phyloP scores from a whole-genome alignment of 768 basidiomycete genomes.

The Amanita phalloides region DNA sequence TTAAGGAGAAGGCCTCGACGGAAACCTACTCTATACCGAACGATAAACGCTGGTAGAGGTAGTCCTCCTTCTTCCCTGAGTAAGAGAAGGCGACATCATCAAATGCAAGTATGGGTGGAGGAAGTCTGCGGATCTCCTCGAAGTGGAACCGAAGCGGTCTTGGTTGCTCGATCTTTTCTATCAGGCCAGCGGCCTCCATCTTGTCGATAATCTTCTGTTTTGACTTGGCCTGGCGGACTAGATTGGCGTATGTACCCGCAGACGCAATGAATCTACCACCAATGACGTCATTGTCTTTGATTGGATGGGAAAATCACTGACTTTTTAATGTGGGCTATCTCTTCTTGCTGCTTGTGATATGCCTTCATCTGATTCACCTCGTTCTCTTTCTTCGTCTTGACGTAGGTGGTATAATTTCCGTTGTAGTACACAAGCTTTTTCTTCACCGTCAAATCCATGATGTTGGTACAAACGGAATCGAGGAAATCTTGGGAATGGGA shows the following conservation, averaged over 20 bases:
- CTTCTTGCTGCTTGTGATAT: constrained; percentile 96
- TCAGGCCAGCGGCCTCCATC: constrained; percentile 98
- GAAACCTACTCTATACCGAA: constrained; percentile 53
- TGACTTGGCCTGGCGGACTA: constrained; percentile 97
- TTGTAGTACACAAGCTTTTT: constrained; percentile 93
- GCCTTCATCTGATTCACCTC: constrained; percentile 99
- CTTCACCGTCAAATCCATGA: constrained; percentile 90
- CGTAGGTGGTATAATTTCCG: constrained; percentile 96
- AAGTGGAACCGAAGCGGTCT: constrained; percentile 83
- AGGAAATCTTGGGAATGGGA: constrained; percentile 99
- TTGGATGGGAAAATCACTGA: constrained; percentile 20
- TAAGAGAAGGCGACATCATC: constrained; percentile 92
- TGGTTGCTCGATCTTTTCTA: constrained; percentile 79
- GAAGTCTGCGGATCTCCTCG: constrained; percentile 87
- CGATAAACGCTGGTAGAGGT: constrained; percentile 79
- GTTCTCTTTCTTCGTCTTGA: constrained; percentile 93
- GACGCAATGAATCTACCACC: constrained; percentile 82
- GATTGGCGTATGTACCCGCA: constrained; percentile 99
- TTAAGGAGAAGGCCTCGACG: constrained; percentile 26
- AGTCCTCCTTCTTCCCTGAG: constrained; percentile 81
- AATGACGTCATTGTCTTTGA: constrained; percentile 5
- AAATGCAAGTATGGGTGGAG: constrained; percentile 96
- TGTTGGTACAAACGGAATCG: constrained; percentile 95
- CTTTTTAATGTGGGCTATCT: constrained; percentile 98
- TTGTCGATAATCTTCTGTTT: constrained; percentile 99